A percentile compares a stretch with the other conserved stretches of the same genome.
Conservation (phyloP, 208 protist species). For the Crithidia fasciculata region DNA sequence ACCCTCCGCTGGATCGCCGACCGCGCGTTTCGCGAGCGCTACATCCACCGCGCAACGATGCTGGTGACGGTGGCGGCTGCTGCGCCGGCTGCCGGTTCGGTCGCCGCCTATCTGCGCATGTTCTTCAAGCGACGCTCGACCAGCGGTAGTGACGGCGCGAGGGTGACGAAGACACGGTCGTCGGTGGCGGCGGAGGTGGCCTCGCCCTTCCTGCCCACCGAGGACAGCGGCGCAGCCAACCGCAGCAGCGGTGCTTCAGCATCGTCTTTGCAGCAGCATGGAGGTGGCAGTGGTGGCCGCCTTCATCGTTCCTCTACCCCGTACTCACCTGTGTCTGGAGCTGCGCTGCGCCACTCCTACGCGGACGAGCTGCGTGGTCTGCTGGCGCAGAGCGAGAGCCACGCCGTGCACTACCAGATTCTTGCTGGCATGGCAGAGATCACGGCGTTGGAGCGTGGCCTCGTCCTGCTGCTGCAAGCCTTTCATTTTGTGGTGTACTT, state of each 20-base stretch:
- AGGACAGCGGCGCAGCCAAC: not conserved
- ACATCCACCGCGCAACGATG: conserved; percentile 82
- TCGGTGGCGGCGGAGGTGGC: conserved; percentile 18
- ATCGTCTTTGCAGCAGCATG: no score
- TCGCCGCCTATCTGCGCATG: conserved; percentile 60
- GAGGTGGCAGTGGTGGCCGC: not conserved
- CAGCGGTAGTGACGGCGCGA: not conserved
- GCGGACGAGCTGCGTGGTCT: conserved; percentile 57
- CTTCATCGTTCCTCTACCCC: conserved; percentile 6
- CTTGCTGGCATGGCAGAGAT: conserved; percentile 73
- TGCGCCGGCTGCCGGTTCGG: conserved; percentile 50
- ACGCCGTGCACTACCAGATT: conserved; percentile 65
- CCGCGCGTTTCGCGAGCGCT: conserved; percentile 73
- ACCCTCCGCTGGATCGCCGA: conserved; percentile 73
- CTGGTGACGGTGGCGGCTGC: conserved; percentile 60
- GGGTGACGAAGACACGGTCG: not conserved
- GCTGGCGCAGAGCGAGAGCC: conserved; percentile 66
- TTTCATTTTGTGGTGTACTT: conserved; percentile 59
- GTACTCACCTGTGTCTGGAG: conserved; percentile 10
- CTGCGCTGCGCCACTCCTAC: conserved; percentile 27
- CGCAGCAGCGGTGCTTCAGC: no score
- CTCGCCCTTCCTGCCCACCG: conserved; percentile 26
- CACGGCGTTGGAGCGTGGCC: conserved; percentile 47
- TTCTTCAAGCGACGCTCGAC: conserved; percentile 33
- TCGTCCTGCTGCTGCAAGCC: conserved; percentile 55